A percentile compares a stretch with the other conserved stretches of the same genome.
phyloP scores from a whole-genome alignment of 2,329 filamentous ascomycete genomes.

The Arthrobotrys iridis region DNA sequence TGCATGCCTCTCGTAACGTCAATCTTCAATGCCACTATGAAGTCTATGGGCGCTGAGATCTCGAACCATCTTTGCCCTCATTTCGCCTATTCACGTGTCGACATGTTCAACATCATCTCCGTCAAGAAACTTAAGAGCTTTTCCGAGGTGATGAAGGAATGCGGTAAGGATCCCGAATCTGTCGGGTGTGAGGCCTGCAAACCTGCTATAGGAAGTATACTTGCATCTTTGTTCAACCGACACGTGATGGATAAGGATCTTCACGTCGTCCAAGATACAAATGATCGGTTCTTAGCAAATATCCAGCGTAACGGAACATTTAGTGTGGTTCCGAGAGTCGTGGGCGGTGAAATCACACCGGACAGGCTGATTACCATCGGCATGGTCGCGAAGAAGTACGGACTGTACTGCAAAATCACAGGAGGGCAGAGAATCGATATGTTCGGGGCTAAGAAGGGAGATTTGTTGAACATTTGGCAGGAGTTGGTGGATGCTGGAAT shows the following conservation, averaged over 20 bases:
- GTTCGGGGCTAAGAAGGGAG: slow-evolving; percentile 90
- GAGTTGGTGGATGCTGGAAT: slow-evolving; percentile 82
- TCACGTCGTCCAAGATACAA: slow-evolving; percentile 86
- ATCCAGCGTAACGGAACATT: slow-evolving; percentile 93
- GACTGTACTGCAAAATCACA: slow-evolving; percentile 89
- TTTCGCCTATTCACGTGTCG: slow-evolving; percentile 82
- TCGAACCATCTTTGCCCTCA: slow-evolving; percentile 87
- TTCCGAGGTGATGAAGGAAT: slow-evolving; percentile 78
- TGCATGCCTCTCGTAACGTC: slow-evolving; percentile 88
- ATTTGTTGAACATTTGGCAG: slow-evolving; percentile 83
- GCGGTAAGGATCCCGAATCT: slow-evolving; percentile 76
- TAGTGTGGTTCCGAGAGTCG: slow-evolving; percentile 83
- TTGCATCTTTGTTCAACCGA: slow-evolving; percentile 82
- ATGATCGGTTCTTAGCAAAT: slow-evolving; percentile 86
- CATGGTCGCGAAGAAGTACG: slow-evolving; percentile 82
- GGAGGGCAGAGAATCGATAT: slow-evolving; percentile 91
- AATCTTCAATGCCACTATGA: slow-evolving; percentile 91
- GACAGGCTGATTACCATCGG: slow-evolving; percentile 86
- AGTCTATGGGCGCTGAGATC: slow-evolving; percentile 83
- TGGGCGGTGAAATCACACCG: slow-evolving; percentile 86
- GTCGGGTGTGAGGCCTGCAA: slow-evolving; percentile 88
- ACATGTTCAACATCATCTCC: slow-evolving; percentile 89
- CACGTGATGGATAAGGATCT: slow-evolving; percentile 78
- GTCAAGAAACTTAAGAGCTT: slow-evolving; percentile 80
- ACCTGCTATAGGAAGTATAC: slow-evolving; percentile 80